phyloP scores from a whole-genome alignment of 2,329 filamentous ascomycete species.

The Paracoccidioides lutzii region DNA sequence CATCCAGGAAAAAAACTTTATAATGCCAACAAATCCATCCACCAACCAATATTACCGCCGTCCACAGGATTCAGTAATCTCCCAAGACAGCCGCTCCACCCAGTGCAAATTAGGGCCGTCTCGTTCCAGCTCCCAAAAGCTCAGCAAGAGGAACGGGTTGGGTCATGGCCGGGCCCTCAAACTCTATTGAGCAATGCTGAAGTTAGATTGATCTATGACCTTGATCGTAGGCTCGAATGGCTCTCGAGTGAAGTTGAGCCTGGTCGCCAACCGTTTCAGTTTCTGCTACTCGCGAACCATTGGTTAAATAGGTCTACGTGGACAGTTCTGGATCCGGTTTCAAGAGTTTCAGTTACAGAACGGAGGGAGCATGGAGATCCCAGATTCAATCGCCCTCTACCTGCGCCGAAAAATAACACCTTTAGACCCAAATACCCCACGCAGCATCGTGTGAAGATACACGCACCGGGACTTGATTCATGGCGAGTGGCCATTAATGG shows the following conservation, averaged over 20 bases:
- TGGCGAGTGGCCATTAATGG: constrained; percentile 29
- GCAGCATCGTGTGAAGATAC: constrained; percentile 10
- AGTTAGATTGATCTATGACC: constrained; percentile 21
- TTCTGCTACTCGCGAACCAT: constrained; percentile 28
- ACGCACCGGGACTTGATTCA: constrained; percentile 24
- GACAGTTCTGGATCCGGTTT: constrained; percentile 28
- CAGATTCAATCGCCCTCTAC: constrained; percentile 22
- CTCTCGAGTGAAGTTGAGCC: constrained; percentile 26
- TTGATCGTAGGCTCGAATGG: constrained; percentile 29
- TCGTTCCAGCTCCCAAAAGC: neutral
- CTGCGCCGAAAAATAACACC: constrained; percentile 10
- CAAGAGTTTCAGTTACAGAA: constrained; percentile 20
- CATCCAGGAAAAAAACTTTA: no score
- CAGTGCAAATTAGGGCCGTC: neutral
- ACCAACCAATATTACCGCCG: neutral
- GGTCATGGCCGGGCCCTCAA: neutral
- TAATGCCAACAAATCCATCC: neutral
- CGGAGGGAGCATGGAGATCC: constrained; percentile 25
- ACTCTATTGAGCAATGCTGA: constrained; percentile 23
- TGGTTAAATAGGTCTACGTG: constrained; percentile 31
- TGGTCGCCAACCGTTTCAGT: constrained; percentile 29
- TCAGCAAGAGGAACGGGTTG: neutral
- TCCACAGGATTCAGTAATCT: neutral
- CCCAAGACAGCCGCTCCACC: neutral
- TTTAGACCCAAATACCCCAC: constrained; percentile 19